Evolutionary conservation across 1,284 basidiomycete species (phyloP), one percentile per base, ranked within the genome.

Genomic region (Exobasidium cylindrosporum): DNA sequence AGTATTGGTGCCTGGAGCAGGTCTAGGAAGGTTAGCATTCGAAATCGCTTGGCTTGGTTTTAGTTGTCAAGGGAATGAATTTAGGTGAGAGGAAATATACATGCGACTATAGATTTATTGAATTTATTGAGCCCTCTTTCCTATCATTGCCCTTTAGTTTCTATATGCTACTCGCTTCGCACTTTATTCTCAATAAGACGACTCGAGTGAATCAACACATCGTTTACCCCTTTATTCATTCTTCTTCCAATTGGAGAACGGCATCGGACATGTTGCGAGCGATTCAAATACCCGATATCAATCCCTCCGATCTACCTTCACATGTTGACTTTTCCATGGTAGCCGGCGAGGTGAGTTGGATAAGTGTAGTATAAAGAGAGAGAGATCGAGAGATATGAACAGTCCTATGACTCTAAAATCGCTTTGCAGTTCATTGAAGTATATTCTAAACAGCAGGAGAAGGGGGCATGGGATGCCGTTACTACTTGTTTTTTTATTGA

Each of bases 401-500:
- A n/a, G n/a, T n/a, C n/a, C n/a, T n/a, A n/a, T 54, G 40, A n/a
- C n/a, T n/a, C n/a, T n/a, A n/a, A n/a, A n/a, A n/a, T n/a, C n/a
- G n/a, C n/a, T n/a, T n/a, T n/a, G 17, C 17, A 40, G 61, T 74
- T 74, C 40, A 64, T 76, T 54, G 66, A 77, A 32, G 68, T 76
- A n/a, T 76, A 74, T 56, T 67, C 68, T 11, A 72, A 67, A 66
- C 85, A 87, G 13, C 76, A 80, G 6, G 89, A 92, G 58, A 81
- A 84, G 21, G 89, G 87, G 14, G 81, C 87, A 66, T 98, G 92
- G 91, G 87, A 94, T 70, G 90, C 89, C 0, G 85, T 98, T 11
- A 81, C 96, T 64, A 98, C 95, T 0, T 97, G 92, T 80, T 98
- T 97, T 84, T 98, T 98, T 82, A 89, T 98, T 67, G 95, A 98